These are phyloP conservation scores for Starmerella bombi DNA, from an alignment of 805 yeast genomes.

Conservation along the genomic window DNA sequence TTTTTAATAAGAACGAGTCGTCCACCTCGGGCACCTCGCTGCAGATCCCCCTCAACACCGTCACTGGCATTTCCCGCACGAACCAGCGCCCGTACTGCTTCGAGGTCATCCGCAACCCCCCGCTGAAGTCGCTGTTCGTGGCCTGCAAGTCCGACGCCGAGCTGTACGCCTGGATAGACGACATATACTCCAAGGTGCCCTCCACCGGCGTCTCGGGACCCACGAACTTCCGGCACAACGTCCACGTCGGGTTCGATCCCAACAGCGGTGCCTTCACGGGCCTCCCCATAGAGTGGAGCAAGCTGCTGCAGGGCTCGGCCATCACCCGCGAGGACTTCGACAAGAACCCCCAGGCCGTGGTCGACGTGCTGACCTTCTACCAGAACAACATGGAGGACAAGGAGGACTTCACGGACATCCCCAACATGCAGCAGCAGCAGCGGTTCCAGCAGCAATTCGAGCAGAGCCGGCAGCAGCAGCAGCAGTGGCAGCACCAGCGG, in stretches of 20 bases:
- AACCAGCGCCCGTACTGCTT: slow-evolving; percentile 68
- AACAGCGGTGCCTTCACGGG: slow-evolving; percentile 82
- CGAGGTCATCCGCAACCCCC: slow-evolving; percentile 43
- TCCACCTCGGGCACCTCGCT: slow-evolving; percentile 17
- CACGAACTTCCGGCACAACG: slow-evolving; percentile 86
- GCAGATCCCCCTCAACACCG: slow-evolving; percentile 41
- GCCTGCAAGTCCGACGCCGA: slow-evolving; percentile 70
- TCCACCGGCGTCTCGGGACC: slow-evolving; percentile 65
- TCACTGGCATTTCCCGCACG: slow-evolving; percentile 51
- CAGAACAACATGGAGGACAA: slow-evolving; percentile 23
- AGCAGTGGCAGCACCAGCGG: background rate
- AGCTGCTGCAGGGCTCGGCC: slow-evolving; percentile 68
- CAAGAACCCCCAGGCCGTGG: slow-evolving; percentile 86
- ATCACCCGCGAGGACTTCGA: slow-evolving; percentile 79
- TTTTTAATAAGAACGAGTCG: slow-evolving; percentile 59
- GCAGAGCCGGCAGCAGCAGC: background rate
- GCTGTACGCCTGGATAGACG: slow-evolving; percentile 79
- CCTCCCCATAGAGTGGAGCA: slow-evolving; percentile 86
- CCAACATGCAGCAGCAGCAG: slow-evolving; percentile 21
- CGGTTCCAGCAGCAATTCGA: background rate
- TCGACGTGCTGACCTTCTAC: slow-evolving; percentile 79
- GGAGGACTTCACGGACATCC: background rate
- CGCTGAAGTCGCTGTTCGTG: slow-evolving; percentile 52
- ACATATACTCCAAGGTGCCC: slow-evolving; percentile 40
- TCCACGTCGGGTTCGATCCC: slow-evolving; percentile 84